phyloP scores from a whole-genome alignment of 78 protist genomes.

The Tieghemostelium lacteum region DNA sequence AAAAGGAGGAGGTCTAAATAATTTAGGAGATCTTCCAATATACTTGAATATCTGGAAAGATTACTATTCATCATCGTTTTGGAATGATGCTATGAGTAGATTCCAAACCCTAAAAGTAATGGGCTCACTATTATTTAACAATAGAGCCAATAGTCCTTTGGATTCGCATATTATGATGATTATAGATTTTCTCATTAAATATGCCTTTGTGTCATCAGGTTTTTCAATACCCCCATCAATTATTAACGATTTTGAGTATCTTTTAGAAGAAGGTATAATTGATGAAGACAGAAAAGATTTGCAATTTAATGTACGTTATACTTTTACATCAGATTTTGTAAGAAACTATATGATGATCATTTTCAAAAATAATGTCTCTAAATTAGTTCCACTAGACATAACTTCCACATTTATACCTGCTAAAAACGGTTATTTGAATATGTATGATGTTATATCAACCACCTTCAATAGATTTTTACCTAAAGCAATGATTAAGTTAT shows the following conservation, averaged over 20 bases:
- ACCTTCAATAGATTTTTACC: background rate
- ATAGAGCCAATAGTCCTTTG: background rate
- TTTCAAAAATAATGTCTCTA: background rate
- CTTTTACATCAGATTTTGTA: background rate
- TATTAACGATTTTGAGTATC: too few species aligned
- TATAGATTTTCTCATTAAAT: too few species aligned
- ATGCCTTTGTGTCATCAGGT: background rate
- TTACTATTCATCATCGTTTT: background rate
- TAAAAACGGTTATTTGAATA: background rate
- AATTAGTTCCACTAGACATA: background rate
- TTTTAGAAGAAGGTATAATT: background rate
- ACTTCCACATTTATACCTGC: background rate
- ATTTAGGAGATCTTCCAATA: background rate
- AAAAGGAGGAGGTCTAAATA: background rate
- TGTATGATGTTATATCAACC: background rate
- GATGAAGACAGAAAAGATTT: background rate
- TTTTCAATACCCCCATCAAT: background rate
- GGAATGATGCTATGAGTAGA: too few species aligned
- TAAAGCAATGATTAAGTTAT: background rate
- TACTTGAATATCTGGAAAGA: background rate
- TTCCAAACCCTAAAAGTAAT: too few species aligned
- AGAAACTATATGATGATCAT: background rate
- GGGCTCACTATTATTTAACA: too few species aligned
- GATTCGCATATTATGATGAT: background rate
- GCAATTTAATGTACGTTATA: background rate